A percentile compares a stretch with the other conserved stretches of the same genome.
These are phyloP conservation scores for Malbranchea zuffiana DNA, from an alignment of 2,329 filamentous ascomycete genomes.

Conservation along the genomic window DNA sequence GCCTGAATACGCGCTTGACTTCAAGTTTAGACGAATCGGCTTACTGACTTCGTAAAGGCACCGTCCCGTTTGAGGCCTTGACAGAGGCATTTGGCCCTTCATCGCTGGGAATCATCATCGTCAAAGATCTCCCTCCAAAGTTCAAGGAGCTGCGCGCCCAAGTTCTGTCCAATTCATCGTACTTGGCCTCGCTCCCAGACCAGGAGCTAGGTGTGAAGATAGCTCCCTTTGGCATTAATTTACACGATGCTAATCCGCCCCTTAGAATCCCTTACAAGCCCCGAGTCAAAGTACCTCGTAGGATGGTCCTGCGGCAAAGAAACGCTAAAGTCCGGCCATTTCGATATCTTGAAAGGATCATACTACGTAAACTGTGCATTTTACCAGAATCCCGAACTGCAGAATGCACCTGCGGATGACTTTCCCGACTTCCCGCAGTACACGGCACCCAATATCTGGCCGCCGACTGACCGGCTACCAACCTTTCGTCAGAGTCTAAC, in stretches of 20 bases:
- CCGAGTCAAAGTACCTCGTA: constrained; percentile 47
- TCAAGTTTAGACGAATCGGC: too few relatives aligned
- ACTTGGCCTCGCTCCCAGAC: constrained; percentile 68
- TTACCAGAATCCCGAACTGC: constrained; percentile 31
- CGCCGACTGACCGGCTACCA: constrained; percentile 54
- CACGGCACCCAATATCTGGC: constrained; percentile 84
- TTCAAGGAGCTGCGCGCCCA: constrained; percentile 62
- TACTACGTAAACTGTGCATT: constrained; percentile 55
- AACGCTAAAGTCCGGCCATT: constrained; percentile 49
- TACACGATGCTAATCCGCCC: constrained; percentile 36
- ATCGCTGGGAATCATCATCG: constrained; percentile 85
- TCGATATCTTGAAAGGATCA: constrained; percentile 53
- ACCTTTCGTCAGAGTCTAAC: constrained; percentile 66
- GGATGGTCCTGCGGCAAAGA: constrained; percentile 57
- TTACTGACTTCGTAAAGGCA: constrained; percentile 17
- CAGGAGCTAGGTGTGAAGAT: constrained; percentile 54
- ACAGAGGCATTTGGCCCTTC: constrained; percentile 73
- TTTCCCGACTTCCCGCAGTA: constrained; percentile 66
- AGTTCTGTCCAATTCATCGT: constrained; percentile 76
- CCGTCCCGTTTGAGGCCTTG: constrained; percentile 35
- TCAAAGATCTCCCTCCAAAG: constrained; percentile 65
- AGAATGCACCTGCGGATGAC: constrained; percentile 27
- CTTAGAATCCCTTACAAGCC: constrained; percentile 33
- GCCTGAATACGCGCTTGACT: too few relatives aligned
- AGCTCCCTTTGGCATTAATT: constrained; percentile 29